Evolutionary conservation across 345 rosid genomes (phyloP), one percentile per base, ranked within the genome.

Genomic region (Eucalyptus shirleyi): DNA sequence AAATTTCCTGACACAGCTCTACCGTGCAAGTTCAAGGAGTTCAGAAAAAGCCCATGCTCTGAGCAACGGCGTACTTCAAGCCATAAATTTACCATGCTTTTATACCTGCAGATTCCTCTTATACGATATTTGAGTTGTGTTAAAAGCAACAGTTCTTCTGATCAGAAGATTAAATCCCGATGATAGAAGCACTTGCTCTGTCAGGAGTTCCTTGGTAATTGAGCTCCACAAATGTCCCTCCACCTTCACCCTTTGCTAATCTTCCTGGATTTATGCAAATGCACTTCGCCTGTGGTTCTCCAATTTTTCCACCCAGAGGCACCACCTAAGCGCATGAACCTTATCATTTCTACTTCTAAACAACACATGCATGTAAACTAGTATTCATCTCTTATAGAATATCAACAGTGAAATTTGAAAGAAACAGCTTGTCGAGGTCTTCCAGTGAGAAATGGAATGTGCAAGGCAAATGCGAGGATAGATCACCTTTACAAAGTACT

Each of bases 221-320:
- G 80, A 97, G 94, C 94, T 97, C 98, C 18, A 89, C 97, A 86
- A 98, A 98, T 87, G 98, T 97, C 89, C 99, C 98, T 2, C 94
- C 98, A 2, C 97, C 96, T 93, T 95, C 97, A 90, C 99, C 99
- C 92, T 96, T 96, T 53, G 98, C 94, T 59, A 96, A 90, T 92
- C 98, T 94, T 91, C 99, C 98, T 3, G 99, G 99, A 92, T 98
- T 97, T 83, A 97, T 91, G 86, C 98, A 97, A 32, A 96, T 89
- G 88, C 98, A 96, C 91, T 95, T 97, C 82, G 26, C 92, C 72
- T 91, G 92, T 89, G 92, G 95, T 91, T 93, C 94, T 81, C 95
- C 95, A 23, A 32, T 94, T 89, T 86, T 90, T 88, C 93, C 96
- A 34, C 95, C 95, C n/a, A 93, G 44, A 23, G 95, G 91, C 88